Evolutionary conservation across 495 filamentous ascomycete genomes (phyloP), one percentile per base, ranked within the genome.

Genomic region (Mycothermus thermophilus): DNA sequence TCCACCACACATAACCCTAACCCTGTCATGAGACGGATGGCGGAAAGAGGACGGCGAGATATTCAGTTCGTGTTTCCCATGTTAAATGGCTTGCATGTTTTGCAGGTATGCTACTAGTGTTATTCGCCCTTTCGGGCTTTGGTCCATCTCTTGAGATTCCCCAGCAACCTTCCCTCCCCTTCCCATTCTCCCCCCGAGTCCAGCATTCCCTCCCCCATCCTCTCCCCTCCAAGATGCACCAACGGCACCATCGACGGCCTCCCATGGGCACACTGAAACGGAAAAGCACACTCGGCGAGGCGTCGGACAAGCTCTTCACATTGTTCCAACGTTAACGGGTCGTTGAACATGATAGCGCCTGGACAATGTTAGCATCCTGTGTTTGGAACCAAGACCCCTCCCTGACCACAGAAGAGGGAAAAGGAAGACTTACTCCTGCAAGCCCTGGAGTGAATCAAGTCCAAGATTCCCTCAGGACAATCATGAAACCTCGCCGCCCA

Each of bases 271-370:
- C 90, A 97, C 47, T 88, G 81, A 45, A 95, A 96, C 5, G 92
- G 90, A 48, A 96, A 90, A 1, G 64, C 74, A 41, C 82, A 92
- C 2, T 47, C 47, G 7, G 75, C 67, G 21, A 97, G 60, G 26
- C 64, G 66, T 9, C 42, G 26, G 8, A 95, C 58, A 12, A 97
- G 52, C 10, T 49, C 53, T 29, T 63, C 46, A 50, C 86, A 94
- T 48, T 94, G 73, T 6, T 68, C 65, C 1, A 61, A 35, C 1
- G 62, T 67, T 28, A 96, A 51, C 8, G 54, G 55, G 47, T 97
- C 90, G 44, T 95, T 95, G 60, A 97, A 97, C 90, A 97, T 97
- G 55, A 96, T 81, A 5, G 90, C 84, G 26, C 73, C 59, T 63
- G 11, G 6, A 14, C 7, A 23, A 1, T 8, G 27, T 50, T 17